Conservation (phyloP, 1,284 basidiomycete species). For the Leccinum huronense region DNA sequence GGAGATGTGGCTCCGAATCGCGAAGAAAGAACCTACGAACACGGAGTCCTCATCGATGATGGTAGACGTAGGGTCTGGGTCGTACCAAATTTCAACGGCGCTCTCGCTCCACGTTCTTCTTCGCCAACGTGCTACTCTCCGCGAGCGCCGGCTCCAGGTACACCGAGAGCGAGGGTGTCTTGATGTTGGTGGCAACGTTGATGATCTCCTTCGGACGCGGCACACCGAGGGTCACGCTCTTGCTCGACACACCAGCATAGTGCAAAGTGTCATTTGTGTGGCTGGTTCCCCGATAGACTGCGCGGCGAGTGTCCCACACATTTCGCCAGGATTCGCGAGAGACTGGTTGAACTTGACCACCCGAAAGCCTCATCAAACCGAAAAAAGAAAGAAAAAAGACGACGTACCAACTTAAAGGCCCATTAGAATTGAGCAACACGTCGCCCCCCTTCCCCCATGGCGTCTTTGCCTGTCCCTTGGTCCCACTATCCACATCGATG, state of each 20-base stretch:
- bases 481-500: slow-evolving; percentile 80
- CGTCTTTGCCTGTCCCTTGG: slow-evolving; percentile 71
- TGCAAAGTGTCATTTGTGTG: slow-evolving; percentile 99
- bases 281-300: slow-evolving; percentile 99
- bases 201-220: slow-evolving; percentile 98
- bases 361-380: too few relatives aligned
- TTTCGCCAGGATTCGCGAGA: slow-evolving; percentile 91
- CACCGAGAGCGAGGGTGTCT: slow-evolving; percentile 93
- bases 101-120: slow-evolving; percentile 42
- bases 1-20: slow-evolving; percentile 91
- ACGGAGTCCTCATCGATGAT: slow-evolving; percentile 95
- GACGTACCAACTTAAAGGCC: slow-evolving; percentile 66
- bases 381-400: background rate
- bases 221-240: slow-evolving; percentile 98
- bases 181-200: slow-evolving; percentile 98
- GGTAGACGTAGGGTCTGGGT: slow-evolving; percentile 89
- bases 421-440: slow-evolving; percentile 82
- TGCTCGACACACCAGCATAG: slow-evolving; percentile 97
- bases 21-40: slow-evolving; percentile 99
- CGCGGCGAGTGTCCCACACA: slow-evolving; percentile 97
- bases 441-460: slow-evolving; percentile 81
- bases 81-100: slow-evolving; percentile 98
- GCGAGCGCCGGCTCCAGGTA: slow-evolving; percentile 80
- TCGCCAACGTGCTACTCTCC: slow-evolving; percentile 60
- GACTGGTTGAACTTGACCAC: slow-evolving; percentile 82